phyloP scores from a whole-genome alignment of 495 filamentous ascomycete genomes.

The Aspergillus conjunctus region DNA sequence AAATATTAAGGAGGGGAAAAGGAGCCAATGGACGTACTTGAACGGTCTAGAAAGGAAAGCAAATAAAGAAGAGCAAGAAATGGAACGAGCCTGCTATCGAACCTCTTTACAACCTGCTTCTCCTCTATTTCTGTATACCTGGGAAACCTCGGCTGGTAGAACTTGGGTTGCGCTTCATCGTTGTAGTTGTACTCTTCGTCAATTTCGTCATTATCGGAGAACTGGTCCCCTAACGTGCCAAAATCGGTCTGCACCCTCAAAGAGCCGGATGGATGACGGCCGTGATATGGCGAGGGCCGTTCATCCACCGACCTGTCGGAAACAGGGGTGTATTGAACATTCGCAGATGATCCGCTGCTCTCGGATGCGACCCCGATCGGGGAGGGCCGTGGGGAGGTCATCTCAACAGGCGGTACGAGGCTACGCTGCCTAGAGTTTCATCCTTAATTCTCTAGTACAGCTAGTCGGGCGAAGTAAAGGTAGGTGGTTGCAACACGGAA shows the following conservation, averaged over 20 bases:
- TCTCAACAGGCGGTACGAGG: conserved; percentile 12
- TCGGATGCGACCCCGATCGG: conserved; percentile 30
- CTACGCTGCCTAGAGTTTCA: conserved; percentile 10
- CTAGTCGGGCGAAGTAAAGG: not conserved
- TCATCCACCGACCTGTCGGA: conserved; percentile 41
- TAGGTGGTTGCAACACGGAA: not conserved
- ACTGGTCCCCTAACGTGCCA: conserved; percentile 18
- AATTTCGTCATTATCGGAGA: conserved; percentile 13
- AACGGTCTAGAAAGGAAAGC: conserved; percentile 78
- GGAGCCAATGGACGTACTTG: conserved; percentile 53
- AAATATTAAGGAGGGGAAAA: not conserved
- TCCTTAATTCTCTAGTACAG: not conserved
- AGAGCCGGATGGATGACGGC: conserved; percentile 24
- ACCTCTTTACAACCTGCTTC: conserved; percentile 64
- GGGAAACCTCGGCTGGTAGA: conserved; percentile 18
- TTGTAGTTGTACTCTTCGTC: conserved; percentile 39
- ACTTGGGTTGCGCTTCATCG: conserved; percentile 32
- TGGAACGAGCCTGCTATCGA: conserved; percentile 74
- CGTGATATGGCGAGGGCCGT: conserved; percentile 20
- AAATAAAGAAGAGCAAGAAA: conserved; percentile 83
- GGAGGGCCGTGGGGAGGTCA: conserved; percentile 32
- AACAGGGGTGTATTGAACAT: conserved; percentile 39
- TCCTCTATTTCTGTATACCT: conserved; percentile 77
- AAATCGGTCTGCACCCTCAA: conserved; percentile 45
- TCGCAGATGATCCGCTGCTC: conserved; percentile 33